Percentiles rank a stretch among this genome's conserved stretches.
These are phyloP conservation scores for Blastobotrys serpentis DNA, from an alignment of 1,139 yeast species.

Conservation along the genomic window DNA sequence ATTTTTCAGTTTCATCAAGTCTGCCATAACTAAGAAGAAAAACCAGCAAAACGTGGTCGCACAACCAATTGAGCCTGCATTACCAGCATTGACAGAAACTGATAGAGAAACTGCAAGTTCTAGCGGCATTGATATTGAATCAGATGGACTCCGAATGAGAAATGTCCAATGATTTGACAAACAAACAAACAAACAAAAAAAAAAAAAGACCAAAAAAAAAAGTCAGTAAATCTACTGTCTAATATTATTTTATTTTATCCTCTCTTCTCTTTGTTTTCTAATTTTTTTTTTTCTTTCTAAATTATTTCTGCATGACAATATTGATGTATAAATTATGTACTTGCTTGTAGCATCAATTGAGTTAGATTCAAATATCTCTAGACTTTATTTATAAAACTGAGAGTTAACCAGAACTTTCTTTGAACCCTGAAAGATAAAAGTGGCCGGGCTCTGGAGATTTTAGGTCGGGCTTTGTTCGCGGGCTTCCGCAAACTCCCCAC, in stretches of 20 bases:
- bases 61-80: conserved; percentile 5
- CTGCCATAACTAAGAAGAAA: conserved; percentile 26
- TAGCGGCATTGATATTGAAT: not conserved
- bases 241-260: no score
- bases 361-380: not conserved
- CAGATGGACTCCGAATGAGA: not conserved
- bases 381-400: no score
- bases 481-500: not conserved
- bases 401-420: no score
- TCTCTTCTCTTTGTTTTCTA: not conserved
- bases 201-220: no score
- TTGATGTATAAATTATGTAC: not conserved
- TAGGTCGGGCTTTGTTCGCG: not conserved
- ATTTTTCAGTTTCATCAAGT: conserved; percentile 66
- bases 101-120: conserved; percentile 3
- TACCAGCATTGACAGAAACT: conserved; percentile 6
- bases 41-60: not conserved
- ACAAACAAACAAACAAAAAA: no score
- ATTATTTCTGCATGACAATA: not conserved
- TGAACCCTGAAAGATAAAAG: no score
- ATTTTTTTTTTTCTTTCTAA: not conserved
- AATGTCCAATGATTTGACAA: no score
- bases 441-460: no score
- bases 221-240: no score
- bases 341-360: not conserved